phyloP scores from a whole-genome alignment of 2,329 filamentous ascomycete genomes.

The Tolypocladium cylindrosporum region DNA sequence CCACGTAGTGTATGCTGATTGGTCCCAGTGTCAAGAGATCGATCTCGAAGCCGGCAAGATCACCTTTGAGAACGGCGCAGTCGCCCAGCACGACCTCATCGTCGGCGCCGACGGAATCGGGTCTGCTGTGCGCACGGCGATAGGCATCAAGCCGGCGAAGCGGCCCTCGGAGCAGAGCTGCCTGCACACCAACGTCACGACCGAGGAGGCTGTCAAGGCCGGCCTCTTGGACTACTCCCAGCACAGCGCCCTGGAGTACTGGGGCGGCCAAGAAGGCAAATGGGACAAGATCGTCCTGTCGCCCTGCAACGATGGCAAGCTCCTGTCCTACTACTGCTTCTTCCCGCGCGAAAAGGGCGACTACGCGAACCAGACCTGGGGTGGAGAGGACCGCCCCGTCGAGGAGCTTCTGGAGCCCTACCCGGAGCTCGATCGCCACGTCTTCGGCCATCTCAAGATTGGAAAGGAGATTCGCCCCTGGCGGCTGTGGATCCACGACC shows the following conservation, averaged over 20 bases:
- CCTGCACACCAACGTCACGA: constrained; percentile 53
- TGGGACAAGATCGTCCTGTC: constrained; percentile 63
- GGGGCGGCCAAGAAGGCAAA: constrained; percentile 54
- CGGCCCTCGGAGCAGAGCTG: constrained; percentile 51
- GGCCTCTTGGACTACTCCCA: constrained; percentile 54
- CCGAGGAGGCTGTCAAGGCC: constrained; percentile 46
- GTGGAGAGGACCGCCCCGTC: constrained; percentile 36
- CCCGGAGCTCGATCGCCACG: constrained; percentile 47
- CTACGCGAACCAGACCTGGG: constrained; percentile 52
- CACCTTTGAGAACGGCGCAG: constrained; percentile 41
- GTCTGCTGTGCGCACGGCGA: constrained; percentile 48
- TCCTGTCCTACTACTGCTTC: constrained; percentile 63
- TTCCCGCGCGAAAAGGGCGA: constrained; percentile 47
- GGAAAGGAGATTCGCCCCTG: constrained; percentile 55
- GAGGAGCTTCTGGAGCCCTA: constrained; percentile 53
- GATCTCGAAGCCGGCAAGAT: constrained; percentile 40
- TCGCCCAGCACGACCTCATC: constrained; percentile 46
- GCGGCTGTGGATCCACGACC: constrained; percentile 51
- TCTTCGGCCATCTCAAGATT: constrained; percentile 46
- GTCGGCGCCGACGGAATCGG: constrained; percentile 60
- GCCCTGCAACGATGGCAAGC: constrained; percentile 54
- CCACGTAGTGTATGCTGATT: not conserved
- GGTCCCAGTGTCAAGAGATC: constrained; percentile 33
- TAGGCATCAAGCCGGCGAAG: constrained; percentile 53
- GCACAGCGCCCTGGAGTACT: constrained; percentile 56